Evolutionary conservation across 768 basidiomycete species (phyloP).

Genomic region (Phaeotremella fagi): DNA sequence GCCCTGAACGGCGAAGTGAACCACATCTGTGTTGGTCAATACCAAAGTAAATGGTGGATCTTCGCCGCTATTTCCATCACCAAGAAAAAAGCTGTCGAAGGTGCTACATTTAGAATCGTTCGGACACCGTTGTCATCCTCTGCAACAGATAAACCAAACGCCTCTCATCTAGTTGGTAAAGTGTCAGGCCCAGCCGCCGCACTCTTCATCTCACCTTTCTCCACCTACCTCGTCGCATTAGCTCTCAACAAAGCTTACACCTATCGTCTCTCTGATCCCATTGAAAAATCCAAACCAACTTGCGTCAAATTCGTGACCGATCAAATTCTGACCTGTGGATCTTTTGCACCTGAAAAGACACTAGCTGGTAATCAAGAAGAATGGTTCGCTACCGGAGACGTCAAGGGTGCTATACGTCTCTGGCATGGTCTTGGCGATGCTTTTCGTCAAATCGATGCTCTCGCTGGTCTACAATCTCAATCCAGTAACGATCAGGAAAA

Average conservation of each 20-base stretch:
- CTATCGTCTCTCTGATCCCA: slow-evolving; percentile 23
- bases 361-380: slow-evolving; percentile 53
- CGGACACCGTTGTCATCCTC: slow-evolving; percentile 1
- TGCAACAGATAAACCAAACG: neutral
- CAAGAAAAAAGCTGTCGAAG: slow-evolving; percentile 13
- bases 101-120: slow-evolving; percentile 3
- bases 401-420: slow-evolving; percentile 72
- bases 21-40: slow-evolving; percentile 35
- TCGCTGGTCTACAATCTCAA: neutral
- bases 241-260: slow-evolving; percentile 42
- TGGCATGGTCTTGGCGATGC: slow-evolving; percentile 83
- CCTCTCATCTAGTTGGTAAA: slow-evolving; percentile 16
- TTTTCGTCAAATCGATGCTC: slow-evolving; percentile 28
- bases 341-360: slow-evolving; percentile 70
- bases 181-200: slow-evolving; percentile 28
- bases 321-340: slow-evolving; percentile 73
- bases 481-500: slow-evolving; percentile 47
- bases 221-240: slow-evolving; percentile 43
- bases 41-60: slow-evolving; percentile 28
- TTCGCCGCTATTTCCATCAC: slow-evolving; percentile 20
- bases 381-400: slow-evolving; percentile 92
- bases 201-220: slow-evolving; percentile 42
- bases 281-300: slow-evolving; percentile 15
- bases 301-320: slow-evolving; percentile 69
- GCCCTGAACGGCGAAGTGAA: slow-evolving; percentile 51